These are phyloP conservation scores for Geum urbanum DNA, from an alignment of 306 rosid genomes.

Conservation along the genomic window DNA sequence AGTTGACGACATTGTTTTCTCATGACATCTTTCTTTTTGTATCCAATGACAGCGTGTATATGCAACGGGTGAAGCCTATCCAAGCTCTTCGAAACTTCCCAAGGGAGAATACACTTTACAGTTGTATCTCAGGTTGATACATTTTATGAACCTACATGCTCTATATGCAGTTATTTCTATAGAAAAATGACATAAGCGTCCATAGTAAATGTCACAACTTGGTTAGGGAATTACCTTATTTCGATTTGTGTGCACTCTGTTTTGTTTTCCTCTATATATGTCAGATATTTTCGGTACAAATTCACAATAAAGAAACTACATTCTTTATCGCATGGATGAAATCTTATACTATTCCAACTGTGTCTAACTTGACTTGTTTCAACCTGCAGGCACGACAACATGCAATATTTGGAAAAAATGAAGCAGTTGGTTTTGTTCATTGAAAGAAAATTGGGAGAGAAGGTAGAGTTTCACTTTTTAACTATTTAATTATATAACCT, in stretches of 20 bases:
- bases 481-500: background rate
- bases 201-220: background rate
- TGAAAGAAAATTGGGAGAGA: slow-evolving; percentile 78
- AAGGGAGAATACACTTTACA: slow-evolving; percentile 87
- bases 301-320: background rate
- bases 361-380: slow-evolving; percentile 1
- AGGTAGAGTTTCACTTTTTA: slow-evolving; percentile 42
- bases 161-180: slow-evolving; percentile 8
- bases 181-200: background rate
- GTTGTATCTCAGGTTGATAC: slow-evolving; percentile 64
- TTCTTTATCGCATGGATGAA: background rate
- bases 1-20: background rate
- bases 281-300: slow-evolving; percentile 1
- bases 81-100: slow-evolving; percentile 66
- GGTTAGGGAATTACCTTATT: background rate
- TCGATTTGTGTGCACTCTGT: background rate
- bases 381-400: slow-evolving; percentile 75
- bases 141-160: background rate
- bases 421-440: slow-evolving; percentile 86
- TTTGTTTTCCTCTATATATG: background rate
- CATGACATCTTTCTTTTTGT: slow-evolving; percentile 12
- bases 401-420: slow-evolving; percentile 83
- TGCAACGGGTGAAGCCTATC: slow-evolving; percentile 88
- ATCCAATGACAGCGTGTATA: slow-evolving; percentile 54
- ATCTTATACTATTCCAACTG: background rate